Evolutionary conservation across 2,329 filamentous ascomycete species (phyloP).

Genomic region (Ceratocystis diversiconidia): DNA sequence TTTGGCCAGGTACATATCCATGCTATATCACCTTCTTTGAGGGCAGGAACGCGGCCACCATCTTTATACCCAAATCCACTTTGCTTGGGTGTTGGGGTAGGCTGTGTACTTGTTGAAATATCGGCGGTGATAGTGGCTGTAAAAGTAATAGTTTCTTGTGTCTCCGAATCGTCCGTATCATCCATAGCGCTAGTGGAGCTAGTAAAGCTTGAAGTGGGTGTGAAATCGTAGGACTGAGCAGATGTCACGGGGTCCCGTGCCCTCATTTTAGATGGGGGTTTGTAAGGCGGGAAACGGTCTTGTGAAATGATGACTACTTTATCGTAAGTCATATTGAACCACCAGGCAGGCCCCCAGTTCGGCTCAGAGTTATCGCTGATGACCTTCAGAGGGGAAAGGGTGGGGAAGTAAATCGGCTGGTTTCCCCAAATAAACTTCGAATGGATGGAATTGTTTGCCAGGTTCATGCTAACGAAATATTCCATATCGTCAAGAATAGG

Average conservation of each 20-base stretch:
- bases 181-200: neutral
- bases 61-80: conserved; percentile 24
- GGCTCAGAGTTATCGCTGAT: conserved; percentile 39
- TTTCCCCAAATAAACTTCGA: conserved; percentile 37
- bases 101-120: conserved; percentile 9
- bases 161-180: conserved; percentile 19
- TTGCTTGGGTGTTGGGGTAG: neutral
- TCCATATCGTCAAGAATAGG: conserved; percentile 21
- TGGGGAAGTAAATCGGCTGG: conserved; percentile 34
- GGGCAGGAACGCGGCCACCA: conserved; percentile 25
- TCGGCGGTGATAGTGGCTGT: conserved; percentile 11
- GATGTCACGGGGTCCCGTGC: neutral
- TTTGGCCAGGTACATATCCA: conserved; percentile 47
- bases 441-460: conserved; percentile 27
- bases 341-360: conserved; percentile 40
- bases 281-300: conserved; percentile 24
- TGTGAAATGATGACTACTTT: conserved; percentile 43
- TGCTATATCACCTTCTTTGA: conserved; percentile 35
- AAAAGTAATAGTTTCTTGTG: conserved; percentile 15
- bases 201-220: conserved; percentile 10
- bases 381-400: conserved; percentile 30
- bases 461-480: conserved; percentile 31
- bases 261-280: conserved; percentile 20
- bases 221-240: neutral
- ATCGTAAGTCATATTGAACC: conserved; percentile 37